Base-by-base conservation (phyloP, 2,329 filamentous ascomycete genomes). In the Diplodia scrobiculata region DNA sequence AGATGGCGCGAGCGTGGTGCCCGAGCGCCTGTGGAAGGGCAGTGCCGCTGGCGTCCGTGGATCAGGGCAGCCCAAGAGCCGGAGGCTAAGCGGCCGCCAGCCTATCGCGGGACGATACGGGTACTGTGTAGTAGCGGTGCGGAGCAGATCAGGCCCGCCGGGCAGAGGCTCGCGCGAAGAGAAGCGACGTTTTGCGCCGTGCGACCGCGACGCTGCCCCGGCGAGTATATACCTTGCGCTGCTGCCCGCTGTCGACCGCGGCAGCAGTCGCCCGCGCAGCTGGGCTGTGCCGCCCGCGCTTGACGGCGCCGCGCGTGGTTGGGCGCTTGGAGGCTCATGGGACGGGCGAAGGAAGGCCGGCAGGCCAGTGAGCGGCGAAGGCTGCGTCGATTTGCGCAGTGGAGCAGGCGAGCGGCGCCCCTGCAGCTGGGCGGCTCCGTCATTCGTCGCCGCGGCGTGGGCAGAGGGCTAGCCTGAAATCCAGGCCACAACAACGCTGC, bases 321-420 rank as follows among this genome's bases (percentile, higher is more conserved):
- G 45, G 64, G 54, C 53, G 64, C 64, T 66, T 66, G 58, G 41
- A 36, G 41, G 58, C 58, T 62, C 36, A 47, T 29, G 53, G 45
- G 52, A 51, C 63, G 63, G 52, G 63, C 53, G 64, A 50, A 66
- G 29, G 63, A 58, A 62, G 41, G 41, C 17, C 10, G 10, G 41
- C 58, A 60, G 45, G 52, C 52, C 45, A 66, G 63, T 58, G 63
- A 58, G 52, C 36, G 45, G 52, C 53, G 54, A 55, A 19, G 41
- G 54, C 21, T 10, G 53, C 53, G 53, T 36, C 53, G 63, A 55
- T 55, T 55, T 32, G 60, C 59, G 47, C 41, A 11, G 60, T 45
- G 60, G 60, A 63, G 47, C 60, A 63, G 21, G 60, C 60, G 60
- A 63, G 60, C 32, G 47, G 60, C 60, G 60, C 50, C 60, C 48